Evolutionary conservation across 176 grass and related monocot species (phyloP), one percentile per base, ranked within the genome.

Genomic region (Stipa capillata): DNA sequence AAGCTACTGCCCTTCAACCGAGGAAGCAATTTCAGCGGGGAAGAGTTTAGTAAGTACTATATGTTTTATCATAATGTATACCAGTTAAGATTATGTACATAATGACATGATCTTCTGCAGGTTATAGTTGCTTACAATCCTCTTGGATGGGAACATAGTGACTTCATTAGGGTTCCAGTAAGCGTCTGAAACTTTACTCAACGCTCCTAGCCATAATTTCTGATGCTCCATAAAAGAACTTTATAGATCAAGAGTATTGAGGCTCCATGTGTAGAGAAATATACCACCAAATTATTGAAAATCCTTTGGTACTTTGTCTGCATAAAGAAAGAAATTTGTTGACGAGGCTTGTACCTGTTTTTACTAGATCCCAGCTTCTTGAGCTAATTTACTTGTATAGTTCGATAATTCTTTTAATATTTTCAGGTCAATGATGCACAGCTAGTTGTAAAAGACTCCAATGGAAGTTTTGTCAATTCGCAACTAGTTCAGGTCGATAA

Each of bases 1-100:
- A 88, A 97, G 94, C 87, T 94, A 97, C 85, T 97, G 94, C 40
- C 94, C 91, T 86, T 47, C 91, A 82, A 94, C 91, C 18, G 94
- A 97, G 77, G 40, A 93, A 84, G 72, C 74, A 62, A 88, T 90
- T 83, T 88, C 85, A 68, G 68, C 53, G 36, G 72, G 43, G 35
- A 89, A 86, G 78, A 84, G 47, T 60, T 91, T 97, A 76, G 94
- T 97, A 88, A 71, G 79, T 90, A 73, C n/a, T 36, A 45, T 77
- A 8, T n/a, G n/a, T n/a, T n/a, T n/a, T n/a, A n/a, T n/a, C n/a
- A 45, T 49, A 69, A 82, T 69, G 44, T 50, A 71, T 48, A 73
- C 24, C 23, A 23, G 21, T 51, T 50, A 72, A 49, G 65, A 50
- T 54, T 36, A 72, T 40, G 33, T n/a, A 33, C 2, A 35, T 76